Conservation (phyloP, 257 asterid species). For the Solanum dulcamara region DNA sequence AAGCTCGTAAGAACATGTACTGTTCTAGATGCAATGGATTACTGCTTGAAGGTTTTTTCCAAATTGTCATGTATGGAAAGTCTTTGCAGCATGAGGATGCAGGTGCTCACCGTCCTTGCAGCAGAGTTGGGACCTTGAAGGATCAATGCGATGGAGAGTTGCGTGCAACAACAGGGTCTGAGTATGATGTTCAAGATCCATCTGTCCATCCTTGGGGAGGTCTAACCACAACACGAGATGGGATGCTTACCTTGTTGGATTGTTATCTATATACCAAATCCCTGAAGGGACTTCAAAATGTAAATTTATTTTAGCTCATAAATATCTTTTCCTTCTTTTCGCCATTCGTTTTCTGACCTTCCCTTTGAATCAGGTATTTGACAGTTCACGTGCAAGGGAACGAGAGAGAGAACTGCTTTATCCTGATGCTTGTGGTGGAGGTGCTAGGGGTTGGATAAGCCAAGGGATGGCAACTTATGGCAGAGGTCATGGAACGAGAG, state of each 20-base stretch:
- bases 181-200: conserved; percentile 74
- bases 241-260: conserved; percentile 78
- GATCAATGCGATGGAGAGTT: conserved; percentile 30
- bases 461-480: conserved; percentile 81
- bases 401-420: conserved; percentile 86
- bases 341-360: conserved; percentile 2
- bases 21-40: conserved; percentile 97
- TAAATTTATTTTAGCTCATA: conserved; percentile 17
- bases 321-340: not conserved
- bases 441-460: conserved; percentile 98
- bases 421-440: conserved; percentile 99
- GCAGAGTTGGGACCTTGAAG: conserved; percentile 24
- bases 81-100: conserved; percentile 69
- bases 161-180: conserved; percentile 31
- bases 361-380: conserved; percentile 63
- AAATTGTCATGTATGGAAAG: conserved; percentile 87
- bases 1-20: conserved; percentile 95
- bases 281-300: conserved; percentile 78
- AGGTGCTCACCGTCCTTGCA: conserved; percentile 17
- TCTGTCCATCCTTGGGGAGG: conserved; percentile 99
- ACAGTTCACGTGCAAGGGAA: conserved; percentile 92
- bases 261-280: conserved; percentile 71
- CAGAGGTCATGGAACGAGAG: conserved; percentile 88
- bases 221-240: conserved; percentile 67
- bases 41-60: conserved; percentile 84